Evolutionary conservation across 192 early-diverging fungal genomes (phyloP), one percentile per base, ranked within the genome.

Genomic region (Coemansia sp.): DNA sequence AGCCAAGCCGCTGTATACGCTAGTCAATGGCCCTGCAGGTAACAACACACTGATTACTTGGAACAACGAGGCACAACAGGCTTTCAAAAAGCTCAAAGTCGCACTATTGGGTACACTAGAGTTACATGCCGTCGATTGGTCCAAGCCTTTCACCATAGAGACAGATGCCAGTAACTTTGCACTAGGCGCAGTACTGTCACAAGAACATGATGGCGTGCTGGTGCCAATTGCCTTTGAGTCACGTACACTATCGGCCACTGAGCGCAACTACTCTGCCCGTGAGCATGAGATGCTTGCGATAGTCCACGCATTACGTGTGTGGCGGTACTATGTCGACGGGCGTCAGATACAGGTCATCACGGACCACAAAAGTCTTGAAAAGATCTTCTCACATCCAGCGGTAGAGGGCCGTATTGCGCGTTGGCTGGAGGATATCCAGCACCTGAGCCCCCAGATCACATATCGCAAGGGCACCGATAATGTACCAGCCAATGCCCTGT

Each of bases 201-300:
- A 69, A 14, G 41, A 57, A 14, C 55, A 57, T 21, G 41, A 43
- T 12, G 4, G 30, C 9, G 4, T 5, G 0, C 58, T 55, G 49
- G 27, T 37, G n/a, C 66, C 66, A 13, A 53, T 68, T 13, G 66
- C 66, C 0, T 68, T 52, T 12, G 42, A 62, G 13, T 68, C 59
- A 15, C 34, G 37, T 4, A 68, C 61, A 25, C 12, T 67, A 17
- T 10, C 14, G 6, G 19, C 37, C 2, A 21, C 53, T 3, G 48
- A 68, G 42, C n/a, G 15, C 4, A 56, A 55, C 24, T 68, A 68
- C 22, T 46, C 54, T 0, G 19, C 43, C 0, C 46, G 43, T 1
- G 59, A 68, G 5, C 19, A 56, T 30, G 66, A 68, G 24, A 13
- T 62, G 6, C 27, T 55, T 3, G 61, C 53, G 4, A 53, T 53